Conservation (phyloP, 2,329 filamentous ascomycete genomes). For the Aspergillus tanneri region DNA sequence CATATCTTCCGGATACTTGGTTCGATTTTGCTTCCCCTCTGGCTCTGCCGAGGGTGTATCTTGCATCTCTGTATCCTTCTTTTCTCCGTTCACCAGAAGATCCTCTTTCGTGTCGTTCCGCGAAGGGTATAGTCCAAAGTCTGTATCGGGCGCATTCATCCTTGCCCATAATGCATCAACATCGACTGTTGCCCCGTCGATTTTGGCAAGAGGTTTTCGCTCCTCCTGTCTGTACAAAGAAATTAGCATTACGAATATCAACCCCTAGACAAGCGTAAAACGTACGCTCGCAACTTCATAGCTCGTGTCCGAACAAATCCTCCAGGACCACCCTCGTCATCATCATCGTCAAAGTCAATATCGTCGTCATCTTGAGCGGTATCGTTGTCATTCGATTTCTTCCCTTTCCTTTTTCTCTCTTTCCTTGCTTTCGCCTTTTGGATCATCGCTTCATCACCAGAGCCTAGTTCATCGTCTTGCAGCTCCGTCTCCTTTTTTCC, state of each 20-base stretch:
- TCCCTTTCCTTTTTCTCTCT: constrained; percentile 40
- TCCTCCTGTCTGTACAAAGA: constrained; percentile 44
- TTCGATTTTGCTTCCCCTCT: constrained; percentile 11
- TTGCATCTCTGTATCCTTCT: constrained; percentile 18
- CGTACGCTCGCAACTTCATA: constrained; percentile 51
- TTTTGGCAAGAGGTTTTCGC: constrained; percentile 48
- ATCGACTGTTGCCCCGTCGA: constrained; percentile 55
- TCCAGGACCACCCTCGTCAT: constrained; percentile 48
- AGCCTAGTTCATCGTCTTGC: constrained; percentile 49
- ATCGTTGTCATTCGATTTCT: constrained; percentile 29
- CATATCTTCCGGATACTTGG: constrained; percentile 41
- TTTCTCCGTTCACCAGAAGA: constrained; percentile 11
- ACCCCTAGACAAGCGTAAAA: constrained; percentile 1
- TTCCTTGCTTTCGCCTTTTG: constrained; percentile 46
- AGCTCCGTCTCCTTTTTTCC: constrained; percentile 23
- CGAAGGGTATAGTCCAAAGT: constrained; percentile 11
- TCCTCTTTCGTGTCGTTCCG: constrained; percentile 19
- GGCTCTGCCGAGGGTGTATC: constrained; percentile 14
- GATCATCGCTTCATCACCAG: constrained; percentile 59
- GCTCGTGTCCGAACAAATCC: constrained; percentile 56
- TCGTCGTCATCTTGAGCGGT: constrained; percentile 39
- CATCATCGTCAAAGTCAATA: constrained; percentile 36
- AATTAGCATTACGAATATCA: constrained; percentile 1
- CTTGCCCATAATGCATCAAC: constrained; percentile 56
- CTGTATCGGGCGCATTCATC: constrained; percentile 44